Percentiles rank a stretch among this genome's conserved stretches.
Conservation (phyloP, 164 flowering plant genomes). For the Nelumbo lutea region DNA sequence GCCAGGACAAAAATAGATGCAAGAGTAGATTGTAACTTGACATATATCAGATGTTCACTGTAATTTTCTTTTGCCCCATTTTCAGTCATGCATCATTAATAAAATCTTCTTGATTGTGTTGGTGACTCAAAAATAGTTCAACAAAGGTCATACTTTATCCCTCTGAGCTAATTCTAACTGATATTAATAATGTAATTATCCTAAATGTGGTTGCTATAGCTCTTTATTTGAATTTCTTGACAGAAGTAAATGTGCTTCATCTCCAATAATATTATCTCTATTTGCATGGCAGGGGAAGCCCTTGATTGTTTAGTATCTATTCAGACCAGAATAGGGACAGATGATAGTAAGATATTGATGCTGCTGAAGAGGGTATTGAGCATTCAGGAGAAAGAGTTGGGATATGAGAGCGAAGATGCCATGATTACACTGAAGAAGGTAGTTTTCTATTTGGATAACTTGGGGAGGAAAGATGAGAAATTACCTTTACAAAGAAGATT, state of each 20-base stretch:
- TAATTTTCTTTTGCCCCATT: too few relatives aligned
- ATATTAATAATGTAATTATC: too few relatives aligned
- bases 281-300: constrained; percentile 70
- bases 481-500: constrained; percentile 57
- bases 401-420: constrained; percentile 62
- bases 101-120: too few relatives aligned
- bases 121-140: too few relatives aligned
- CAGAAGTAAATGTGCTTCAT: not conserved
- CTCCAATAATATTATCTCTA: not conserved
- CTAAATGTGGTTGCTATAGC: too few relatives aligned
- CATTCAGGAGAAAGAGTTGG: constrained; percentile 82
- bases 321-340: constrained; percentile 52
- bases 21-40: too few relatives aligned
- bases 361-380: constrained; percentile 56
- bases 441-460: constrained; percentile 53
- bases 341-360: constrained; percentile 42
- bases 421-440: constrained; percentile 67
- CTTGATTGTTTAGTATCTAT: constrained; percentile 82
- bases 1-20: too few relatives aligned
- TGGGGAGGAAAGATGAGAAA: constrained; percentile 62
- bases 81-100: too few relatives aligned
- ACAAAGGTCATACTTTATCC: too few relatives aligned
- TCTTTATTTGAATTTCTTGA: not conserved
- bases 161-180: too few relatives aligned
- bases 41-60: too few relatives aligned